phyloP scores from a whole-genome alignment of 352 stramenopile genomes.

The Phytophthora ramorum region DNA sequence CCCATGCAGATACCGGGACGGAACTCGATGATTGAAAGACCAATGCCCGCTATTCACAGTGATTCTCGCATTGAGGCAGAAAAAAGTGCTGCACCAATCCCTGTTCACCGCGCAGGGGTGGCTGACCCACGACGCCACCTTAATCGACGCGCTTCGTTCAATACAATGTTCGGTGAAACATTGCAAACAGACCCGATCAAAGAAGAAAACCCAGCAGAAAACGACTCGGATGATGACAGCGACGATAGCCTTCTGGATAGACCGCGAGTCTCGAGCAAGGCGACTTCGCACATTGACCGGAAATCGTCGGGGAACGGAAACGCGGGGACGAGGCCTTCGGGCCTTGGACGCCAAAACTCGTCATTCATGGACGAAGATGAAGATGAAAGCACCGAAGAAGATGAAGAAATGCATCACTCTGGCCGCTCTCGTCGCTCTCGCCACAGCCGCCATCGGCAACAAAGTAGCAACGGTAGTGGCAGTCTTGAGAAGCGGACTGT shows the following conservation, averaged over 20 bases:
- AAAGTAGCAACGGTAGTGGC: conserved; percentile 35
- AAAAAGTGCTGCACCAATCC: conserved; percentile 23
- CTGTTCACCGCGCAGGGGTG: conserved; percentile 38
- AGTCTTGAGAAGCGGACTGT: conserved; percentile 27
- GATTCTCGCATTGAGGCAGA: conserved; percentile 24
- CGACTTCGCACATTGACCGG: conserved; percentile 19
- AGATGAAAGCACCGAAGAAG: conserved; percentile 44
- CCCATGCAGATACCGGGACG: conserved; percentile 19
- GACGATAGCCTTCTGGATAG: conserved; percentile 33
- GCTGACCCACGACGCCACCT: conserved; percentile 71
- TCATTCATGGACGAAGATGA: conserved; percentile 44
- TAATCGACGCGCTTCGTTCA: conserved; percentile 69
- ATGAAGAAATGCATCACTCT: conserved; percentile 29
- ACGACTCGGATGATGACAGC: conserved; percentile 60
- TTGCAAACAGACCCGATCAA: conserved; percentile 60
- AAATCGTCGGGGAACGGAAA: conserved; percentile 32
- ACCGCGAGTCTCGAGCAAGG: conserved; percentile 18
- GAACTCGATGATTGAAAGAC: conserved; percentile 54
- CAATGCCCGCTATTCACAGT: conserved; percentile 18
- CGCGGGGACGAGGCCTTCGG: conserved; percentile 22
- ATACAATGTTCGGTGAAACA: conserved; percentile 58
- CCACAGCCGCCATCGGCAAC: conserved; percentile 31
- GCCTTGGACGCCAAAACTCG: conserved; percentile 34
- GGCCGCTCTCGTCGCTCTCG: conserved; percentile 17
- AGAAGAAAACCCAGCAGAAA: conserved; percentile 63